Percentiles rank a stretch among this genome's conserved stretches.
Conservation (phyloP, 805 yeast species). For the Suhomyces sp. region DNA sequence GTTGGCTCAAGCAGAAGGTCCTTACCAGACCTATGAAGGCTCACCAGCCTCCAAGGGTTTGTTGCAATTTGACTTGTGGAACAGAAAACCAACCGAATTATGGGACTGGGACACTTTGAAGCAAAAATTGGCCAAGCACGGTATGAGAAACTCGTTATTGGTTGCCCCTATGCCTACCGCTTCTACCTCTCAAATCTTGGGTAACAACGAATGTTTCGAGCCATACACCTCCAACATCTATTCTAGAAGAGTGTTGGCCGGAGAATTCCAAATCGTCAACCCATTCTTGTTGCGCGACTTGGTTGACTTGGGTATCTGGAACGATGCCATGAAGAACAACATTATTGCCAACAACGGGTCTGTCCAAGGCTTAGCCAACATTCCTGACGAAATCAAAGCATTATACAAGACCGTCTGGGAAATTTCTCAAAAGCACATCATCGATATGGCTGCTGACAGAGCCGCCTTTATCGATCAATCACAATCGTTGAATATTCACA, state of each 20-base stretch:
- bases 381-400: constrained; percentile 71
- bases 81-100: constrained; percentile 66
- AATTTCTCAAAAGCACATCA: constrained; percentile 76
- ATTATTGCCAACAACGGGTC: constrained; percentile 82
- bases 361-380: constrained; percentile 66
- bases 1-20: constrained; percentile 65
- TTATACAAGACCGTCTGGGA: constrained; percentile 98
- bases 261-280: constrained; percentile 92
- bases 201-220: constrained; percentile 93
- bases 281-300: constrained; percentile 80
- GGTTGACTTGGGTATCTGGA: constrained; percentile 81
- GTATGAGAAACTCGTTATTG: constrained; percentile 81
- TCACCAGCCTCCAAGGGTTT: constrained; percentile 88
- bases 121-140: constrained; percentile 54
- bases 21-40: constrained; percentile 71
- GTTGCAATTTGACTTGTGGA: constrained; percentile 88
- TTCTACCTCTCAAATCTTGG: constrained; percentile 92
- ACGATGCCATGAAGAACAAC: constrained; percentile 69
- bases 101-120: constrained; percentile 86
- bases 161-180: constrained; percentile 99
- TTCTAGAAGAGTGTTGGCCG: constrained; percentile 85
- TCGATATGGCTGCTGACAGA: constrained; percentile 83
- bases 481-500: constrained; percentile 44
- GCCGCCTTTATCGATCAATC: constrained; percentile 62
- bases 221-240: constrained; percentile 93